A percentile compares a stretch with the other conserved stretches of the same genome.
Conservation (phyloP, 768 basidiomycete species). For the Lactifluus echinatus region DNA sequence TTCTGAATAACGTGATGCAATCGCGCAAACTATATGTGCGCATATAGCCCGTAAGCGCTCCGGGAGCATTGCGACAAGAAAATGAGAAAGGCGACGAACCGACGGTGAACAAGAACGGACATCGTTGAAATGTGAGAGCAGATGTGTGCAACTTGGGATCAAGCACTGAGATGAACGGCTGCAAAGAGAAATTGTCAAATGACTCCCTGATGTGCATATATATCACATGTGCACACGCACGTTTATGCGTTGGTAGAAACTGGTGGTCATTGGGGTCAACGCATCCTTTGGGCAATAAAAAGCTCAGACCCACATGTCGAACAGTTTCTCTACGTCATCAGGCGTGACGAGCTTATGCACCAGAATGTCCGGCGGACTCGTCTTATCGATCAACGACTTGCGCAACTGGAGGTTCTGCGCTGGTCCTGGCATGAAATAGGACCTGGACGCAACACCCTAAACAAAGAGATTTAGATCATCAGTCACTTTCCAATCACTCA, state of each 20-base stretch:
- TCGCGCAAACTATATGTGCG: slow-evolving; percentile 59
- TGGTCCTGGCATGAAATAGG: slow-evolving; percentile 75
- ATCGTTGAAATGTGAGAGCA: slow-evolving; percentile 68
- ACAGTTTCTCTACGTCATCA: slow-evolving; percentile 74
- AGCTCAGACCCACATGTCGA: slow-evolving; percentile 55
- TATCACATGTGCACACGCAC: slow-evolving; percentile 27
- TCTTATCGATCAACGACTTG: slow-evolving; percentile 64
- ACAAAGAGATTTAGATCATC: not conserved
- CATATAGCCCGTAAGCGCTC: not conserved
- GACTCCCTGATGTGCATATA: too few species aligned
- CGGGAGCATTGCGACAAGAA: not conserved
- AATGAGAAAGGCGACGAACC: slow-evolving; percentile 40
- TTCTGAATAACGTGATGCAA: slow-evolving; percentile 74
- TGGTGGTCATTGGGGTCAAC: too few species aligned
- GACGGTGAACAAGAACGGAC: slow-evolving; percentile 88
- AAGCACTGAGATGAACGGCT: slow-evolving; percentile 66
- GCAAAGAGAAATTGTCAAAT: slow-evolving; percentile 52
- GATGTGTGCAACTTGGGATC: slow-evolving; percentile 83
- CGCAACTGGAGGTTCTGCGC: slow-evolving; percentile 63
- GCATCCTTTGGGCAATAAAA: too few species aligned
- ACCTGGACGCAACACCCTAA: slow-evolving; percentile 74
- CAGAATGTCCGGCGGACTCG: slow-evolving; percentile 74
- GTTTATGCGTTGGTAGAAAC: slow-evolving; percentile 65
- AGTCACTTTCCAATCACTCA: too few species aligned
- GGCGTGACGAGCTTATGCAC: slow-evolving; percentile 72